Evolutionary conservation across 2,329 filamentous ascomycete species (phyloP).

Genomic region (Mycogone perniciosa): DNA sequence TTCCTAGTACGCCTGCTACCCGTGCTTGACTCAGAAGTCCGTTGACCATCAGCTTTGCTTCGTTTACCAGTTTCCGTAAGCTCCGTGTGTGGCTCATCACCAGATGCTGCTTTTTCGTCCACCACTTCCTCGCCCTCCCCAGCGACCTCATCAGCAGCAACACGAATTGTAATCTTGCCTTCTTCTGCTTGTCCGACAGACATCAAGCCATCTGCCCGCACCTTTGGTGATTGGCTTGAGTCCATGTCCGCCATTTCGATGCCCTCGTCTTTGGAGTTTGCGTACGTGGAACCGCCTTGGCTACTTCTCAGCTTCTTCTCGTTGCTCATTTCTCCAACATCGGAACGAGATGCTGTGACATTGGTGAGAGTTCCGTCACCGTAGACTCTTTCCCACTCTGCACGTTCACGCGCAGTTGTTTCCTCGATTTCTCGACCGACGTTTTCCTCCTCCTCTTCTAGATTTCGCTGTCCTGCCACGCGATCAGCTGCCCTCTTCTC

Average conservation of each 20-base stretch:
- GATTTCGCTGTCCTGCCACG: conserved; percentile 45
- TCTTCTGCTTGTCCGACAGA: conserved; percentile 35
- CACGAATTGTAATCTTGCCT: conserved; percentile 46
- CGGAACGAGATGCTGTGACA: conserved; percentile 38
- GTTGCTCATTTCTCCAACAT: conserved; percentile 41
- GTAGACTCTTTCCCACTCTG: conserved; percentile 72
- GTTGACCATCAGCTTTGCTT: conserved; percentile 13
- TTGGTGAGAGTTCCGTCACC: conserved; percentile 48
- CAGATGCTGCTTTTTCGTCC: conserved; percentile 23
- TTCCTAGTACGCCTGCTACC: conserved; percentile 13
- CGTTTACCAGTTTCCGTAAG: not conserved
- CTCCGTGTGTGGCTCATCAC: not conserved
- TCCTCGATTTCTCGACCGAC: conserved; percentile 62
- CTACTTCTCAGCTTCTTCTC: conserved; percentile 37
- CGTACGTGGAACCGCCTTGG: conserved; percentile 29
- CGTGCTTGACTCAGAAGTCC: conserved; percentile 18
- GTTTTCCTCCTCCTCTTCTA: conserved; percentile 61
- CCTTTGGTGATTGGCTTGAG: conserved; percentile 20
- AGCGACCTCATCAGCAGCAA: conserved; percentile 42
- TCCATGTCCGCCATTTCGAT: conserved; percentile 52
- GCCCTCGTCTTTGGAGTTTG: conserved; percentile 35
- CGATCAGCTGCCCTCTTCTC: conserved; percentile 45
- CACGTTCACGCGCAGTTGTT: conserved; percentile 53
- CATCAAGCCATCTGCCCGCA: conserved; percentile 35
- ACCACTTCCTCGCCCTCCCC: conserved; percentile 19